Evolutionary conservation across 305 asterid species (phyloP).

Genomic region (Rubia peregrina): DNA sequence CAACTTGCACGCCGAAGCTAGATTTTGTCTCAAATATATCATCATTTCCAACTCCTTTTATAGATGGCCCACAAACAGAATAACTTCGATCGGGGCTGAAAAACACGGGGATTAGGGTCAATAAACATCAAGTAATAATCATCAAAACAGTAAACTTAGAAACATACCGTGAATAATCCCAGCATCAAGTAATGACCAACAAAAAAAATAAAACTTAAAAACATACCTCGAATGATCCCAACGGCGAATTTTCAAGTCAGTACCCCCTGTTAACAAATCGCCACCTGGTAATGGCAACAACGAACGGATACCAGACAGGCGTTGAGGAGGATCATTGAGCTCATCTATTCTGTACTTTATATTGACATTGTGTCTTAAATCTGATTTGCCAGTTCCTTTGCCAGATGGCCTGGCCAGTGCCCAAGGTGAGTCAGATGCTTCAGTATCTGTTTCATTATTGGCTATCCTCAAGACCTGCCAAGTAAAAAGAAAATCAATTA

Average conservation of each 20-base stretch:
- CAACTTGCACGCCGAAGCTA: constrained; percentile 91
- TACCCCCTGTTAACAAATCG: constrained; percentile 91
- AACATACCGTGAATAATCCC: constrained; percentile 60
- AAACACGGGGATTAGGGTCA: constrained; percentile 18
- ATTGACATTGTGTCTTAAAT: constrained; percentile 47
- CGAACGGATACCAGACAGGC: constrained; percentile 89
- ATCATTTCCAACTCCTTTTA: constrained; percentile 73
- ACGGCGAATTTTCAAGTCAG: constrained; percentile 92
- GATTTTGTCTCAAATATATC: constrained; percentile 90
- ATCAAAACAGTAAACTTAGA: constrained; percentile 5
- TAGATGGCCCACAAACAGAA: constrained; percentile 87
- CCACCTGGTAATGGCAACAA: constrained; percentile 98
- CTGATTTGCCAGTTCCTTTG: constrained; percentile 56
- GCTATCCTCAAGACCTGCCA: constrained; percentile 70
- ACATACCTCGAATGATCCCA: constrained; percentile 86
- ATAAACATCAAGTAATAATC: background rate
- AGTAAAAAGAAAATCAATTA: constrained; percentile 3
- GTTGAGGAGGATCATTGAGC: constrained; percentile 68
- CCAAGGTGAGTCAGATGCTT: constrained; percentile 65
- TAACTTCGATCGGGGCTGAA: constrained; percentile 91
- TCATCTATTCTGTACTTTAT: constrained; percentile 79
- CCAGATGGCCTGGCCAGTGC: constrained; percentile 61
- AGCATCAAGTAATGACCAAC: no score
- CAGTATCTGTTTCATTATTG: constrained; percentile 61
- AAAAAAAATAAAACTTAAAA: constrained; percentile 1